Percentiles rank a stretch among this genome's conserved stretches.
These are phyloP conservation scores for Curvularia sp. DNA, from an alignment of 2,329 filamentous ascomycete species.

Conservation along the genomic window DNA sequence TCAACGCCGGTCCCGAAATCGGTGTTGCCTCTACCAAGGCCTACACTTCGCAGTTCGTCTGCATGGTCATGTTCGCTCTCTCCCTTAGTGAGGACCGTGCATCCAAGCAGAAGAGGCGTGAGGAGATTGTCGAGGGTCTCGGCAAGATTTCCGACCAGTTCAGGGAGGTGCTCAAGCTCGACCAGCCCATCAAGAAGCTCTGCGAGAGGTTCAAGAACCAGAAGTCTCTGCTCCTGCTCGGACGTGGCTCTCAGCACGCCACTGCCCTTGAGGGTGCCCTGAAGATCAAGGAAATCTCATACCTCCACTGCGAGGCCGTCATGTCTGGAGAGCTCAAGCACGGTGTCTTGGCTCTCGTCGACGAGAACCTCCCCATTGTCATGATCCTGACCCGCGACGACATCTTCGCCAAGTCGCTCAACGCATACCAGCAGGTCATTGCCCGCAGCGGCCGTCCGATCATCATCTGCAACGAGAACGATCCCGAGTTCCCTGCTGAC, in stretches of 20 bases:
- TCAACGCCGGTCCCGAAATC: slow-evolving; percentile 98
- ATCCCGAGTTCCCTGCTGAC: slow-evolving; percentile 85
- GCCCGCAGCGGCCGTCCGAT: slow-evolving; percentile 95
- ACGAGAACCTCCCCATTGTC: slow-evolving; percentile 98
- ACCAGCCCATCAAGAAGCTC: slow-evolving; percentile 92
- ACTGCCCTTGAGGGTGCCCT: slow-evolving; percentile 95
- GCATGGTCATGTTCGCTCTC: slow-evolving; percentile 99
- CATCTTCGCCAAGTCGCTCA: slow-evolving; percentile 98
- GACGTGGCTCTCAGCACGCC: slow-evolving; percentile 94
- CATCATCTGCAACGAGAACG: slow-evolving; percentile 93
- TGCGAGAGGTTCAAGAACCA: slow-evolving; percentile 96
- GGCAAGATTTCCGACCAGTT: slow-evolving; percentile 88
- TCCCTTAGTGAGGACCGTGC: slow-evolving; percentile 96
- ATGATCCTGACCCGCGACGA: slow-evolving; percentile 98
- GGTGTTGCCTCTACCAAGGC: slow-evolving; percentile 99
- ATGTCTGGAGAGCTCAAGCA: slow-evolving; percentile 99
- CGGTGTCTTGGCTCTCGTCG: slow-evolving; percentile 94
- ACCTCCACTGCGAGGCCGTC: slow-evolving; percentile 98
- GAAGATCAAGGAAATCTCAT: slow-evolving; percentile 99
- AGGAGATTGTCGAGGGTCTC: slow-evolving; percentile 96
- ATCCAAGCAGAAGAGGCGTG: slow-evolving; percentile 87
- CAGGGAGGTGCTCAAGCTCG: slow-evolving; percentile 86
- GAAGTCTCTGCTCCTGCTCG: slow-evolving; percentile 91
- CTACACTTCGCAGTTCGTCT: slow-evolving; percentile 98
- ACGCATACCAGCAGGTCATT: slow-evolving; percentile 99